A percentile compares a stretch with the other conserved stretches of the same genome.
These are phyloP conservation scores for Erodium trifolium DNA, from an alignment of 441 rosid genomes.

Conservation along the genomic window DNA sequence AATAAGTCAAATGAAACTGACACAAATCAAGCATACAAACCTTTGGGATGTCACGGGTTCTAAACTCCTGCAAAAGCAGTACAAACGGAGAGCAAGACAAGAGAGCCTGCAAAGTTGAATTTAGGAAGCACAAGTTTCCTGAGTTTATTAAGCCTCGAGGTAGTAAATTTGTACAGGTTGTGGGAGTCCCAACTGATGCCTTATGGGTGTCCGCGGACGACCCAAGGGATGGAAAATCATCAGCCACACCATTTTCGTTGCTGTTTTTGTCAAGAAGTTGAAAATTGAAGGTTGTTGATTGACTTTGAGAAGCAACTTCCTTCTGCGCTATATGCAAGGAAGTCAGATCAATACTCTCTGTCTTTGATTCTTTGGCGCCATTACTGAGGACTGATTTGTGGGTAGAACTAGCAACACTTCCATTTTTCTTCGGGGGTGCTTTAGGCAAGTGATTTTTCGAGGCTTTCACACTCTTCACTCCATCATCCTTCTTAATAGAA, in stretches of 20 bases:
- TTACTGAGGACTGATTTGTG: conserved; percentile 27
- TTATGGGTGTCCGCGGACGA: conserved; percentile 27
- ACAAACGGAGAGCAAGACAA: conserved; percentile 78
- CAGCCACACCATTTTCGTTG: conserved; percentile 19
- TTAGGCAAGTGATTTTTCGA: conserved; percentile 21
- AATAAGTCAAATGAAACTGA: not conserved
- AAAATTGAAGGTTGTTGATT: conserved; percentile 40
- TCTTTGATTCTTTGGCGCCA: conserved; percentile 33
- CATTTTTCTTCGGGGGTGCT: conserved; percentile 36
- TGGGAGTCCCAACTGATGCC: conserved; percentile 28
- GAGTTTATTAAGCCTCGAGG: conserved; percentile 80
- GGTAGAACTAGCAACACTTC: conserved; percentile 25
- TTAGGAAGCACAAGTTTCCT: conserved; percentile 86
- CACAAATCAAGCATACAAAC: conserved; percentile 24
- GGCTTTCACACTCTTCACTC: conserved; percentile 20
- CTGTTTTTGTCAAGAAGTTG: conserved; percentile 34
- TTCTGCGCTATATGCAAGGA: conserved; percentile 27
- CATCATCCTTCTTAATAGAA: conserved; percentile 21
- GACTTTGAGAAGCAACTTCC: conserved; percentile 31
- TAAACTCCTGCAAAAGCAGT: conserved; percentile 62
- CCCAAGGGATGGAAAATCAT: conserved; percentile 21
- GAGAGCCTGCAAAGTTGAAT: conserved; percentile 82
- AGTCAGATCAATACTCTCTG: conserved; percentile 29
- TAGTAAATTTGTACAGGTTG: conserved; percentile 31
- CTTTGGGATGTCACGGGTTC: conserved; percentile 46